Percentiles rank a stretch among this genome's conserved stretches.
Conservation (phyloP, 169 alveolate genomes). For the Babesia ovis region DNA sequence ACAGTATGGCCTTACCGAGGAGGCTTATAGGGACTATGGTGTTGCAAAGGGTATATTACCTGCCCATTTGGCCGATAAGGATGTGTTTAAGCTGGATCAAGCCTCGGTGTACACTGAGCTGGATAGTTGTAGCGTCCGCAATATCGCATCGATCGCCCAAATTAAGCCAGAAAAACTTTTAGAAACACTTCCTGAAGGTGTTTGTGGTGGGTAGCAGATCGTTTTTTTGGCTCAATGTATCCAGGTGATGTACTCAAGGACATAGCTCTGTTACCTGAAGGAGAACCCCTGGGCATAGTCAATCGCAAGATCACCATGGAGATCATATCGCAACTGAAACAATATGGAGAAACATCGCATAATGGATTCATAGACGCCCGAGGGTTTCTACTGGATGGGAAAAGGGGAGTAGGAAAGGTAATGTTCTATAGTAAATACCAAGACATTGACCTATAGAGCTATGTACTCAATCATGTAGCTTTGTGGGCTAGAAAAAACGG, state of each 20-base stretch:
- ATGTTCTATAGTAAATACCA: background rate
- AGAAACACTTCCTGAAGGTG: conserved; percentile 58
- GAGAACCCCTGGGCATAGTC: conserved; percentile 61
- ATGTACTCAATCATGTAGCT: conserved; percentile 71
- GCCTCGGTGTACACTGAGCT: conserved; percentile 28
- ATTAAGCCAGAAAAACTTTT: conserved; percentile 30
- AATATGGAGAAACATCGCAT: conserved; percentile 8
- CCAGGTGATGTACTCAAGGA: conserved; percentile 65
- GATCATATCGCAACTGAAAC: conserved; percentile 67
- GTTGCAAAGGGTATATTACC: conserved; percentile 57
- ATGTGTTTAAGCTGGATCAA: conserved; percentile 37
- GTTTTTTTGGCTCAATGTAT: background rate
- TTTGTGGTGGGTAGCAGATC: conserved; percentile 40
- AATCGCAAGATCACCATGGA: conserved; percentile 62
- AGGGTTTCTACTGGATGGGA: conserved; percentile 75
- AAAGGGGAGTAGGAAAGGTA: conserved; percentile 79
- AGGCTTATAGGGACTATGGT: conserved; percentile 63
- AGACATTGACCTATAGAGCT: conserved; percentile 37
- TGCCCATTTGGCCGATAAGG: conserved; percentile 42
- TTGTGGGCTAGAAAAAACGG: conserved; percentile 77
- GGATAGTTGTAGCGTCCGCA: conserved; percentile 29
- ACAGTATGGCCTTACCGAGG: conserved; percentile 55
- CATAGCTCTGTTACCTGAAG: conserved; percentile 61
- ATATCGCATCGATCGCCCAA: conserved; percentile 48
- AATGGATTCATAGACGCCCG: conserved; percentile 16